Percentiles rank a stretch among this genome's conserved stretches.
phyloP scores from a whole-genome alignment of 139 green algal species.

The Chlorella sp. region DNA sequence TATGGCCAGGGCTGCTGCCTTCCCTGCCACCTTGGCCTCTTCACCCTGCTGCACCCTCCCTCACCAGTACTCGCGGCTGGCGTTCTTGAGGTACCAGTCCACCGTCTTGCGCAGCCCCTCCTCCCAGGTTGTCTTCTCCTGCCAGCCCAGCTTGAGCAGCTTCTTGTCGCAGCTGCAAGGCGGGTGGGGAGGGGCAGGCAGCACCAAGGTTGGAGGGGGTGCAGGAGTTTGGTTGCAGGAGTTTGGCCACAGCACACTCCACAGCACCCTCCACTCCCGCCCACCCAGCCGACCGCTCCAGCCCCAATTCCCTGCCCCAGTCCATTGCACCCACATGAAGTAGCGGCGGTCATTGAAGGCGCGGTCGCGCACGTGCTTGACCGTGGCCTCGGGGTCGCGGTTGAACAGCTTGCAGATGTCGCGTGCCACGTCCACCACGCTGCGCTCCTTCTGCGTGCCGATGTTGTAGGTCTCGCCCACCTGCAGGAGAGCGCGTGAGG shows the following conservation, averaged over 20 bases:
- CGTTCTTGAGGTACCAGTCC: slow-evolving; percentile 82
- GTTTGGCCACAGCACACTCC: neutral
- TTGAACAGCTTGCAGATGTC: slow-evolving; percentile 74
- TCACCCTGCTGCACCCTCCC: neutral
- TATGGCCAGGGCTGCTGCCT: no score
- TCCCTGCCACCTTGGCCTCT: no score
- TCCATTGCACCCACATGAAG: slow-evolving; percentile 21
- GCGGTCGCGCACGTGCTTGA: slow-evolving; percentile 72
- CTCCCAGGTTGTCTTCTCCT: slow-evolving; percentile 86
- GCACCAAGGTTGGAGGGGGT: neutral
- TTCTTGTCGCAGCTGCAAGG: slow-evolving; percentile 89
- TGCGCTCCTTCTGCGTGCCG: slow-evolving; percentile 94
- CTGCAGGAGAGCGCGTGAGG: neutral
- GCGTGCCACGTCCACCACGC: slow-evolving; percentile 84
- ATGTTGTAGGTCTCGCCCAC: slow-evolving; percentile 97
- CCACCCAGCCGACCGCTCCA: no score
- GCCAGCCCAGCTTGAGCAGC: slow-evolving; percentile 91
- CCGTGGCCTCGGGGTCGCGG: slow-evolving; percentile 52
- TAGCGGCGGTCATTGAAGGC: slow-evolving; percentile 86
- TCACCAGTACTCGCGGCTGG: slow-evolving; percentile 71
- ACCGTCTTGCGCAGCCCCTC: slow-evolving; percentile 93
- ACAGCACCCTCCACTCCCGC: neutral
- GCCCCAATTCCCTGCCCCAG: neutral
- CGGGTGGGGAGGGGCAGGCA: no score
- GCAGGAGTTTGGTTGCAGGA: neutral